Conservation (phyloP, 108 stramenopile species). For the Parmales sp. region DNA sequence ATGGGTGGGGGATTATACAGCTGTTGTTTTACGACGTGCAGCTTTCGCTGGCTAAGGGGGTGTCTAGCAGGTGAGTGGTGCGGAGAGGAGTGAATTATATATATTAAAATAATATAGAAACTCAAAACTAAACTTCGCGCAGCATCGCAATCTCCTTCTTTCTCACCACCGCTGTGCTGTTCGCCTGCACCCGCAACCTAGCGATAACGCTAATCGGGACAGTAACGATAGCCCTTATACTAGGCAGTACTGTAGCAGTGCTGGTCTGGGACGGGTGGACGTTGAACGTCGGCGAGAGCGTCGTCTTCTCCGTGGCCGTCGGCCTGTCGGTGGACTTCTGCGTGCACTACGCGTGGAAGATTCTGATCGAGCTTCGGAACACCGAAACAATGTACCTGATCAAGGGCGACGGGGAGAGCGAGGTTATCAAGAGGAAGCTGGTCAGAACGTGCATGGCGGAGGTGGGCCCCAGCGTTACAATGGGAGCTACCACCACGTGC, state of each 20-base stretch:
- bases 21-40: neutral
- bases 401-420: neutral
- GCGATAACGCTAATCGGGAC: neutral
- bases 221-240: neutral
- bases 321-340: conserved; percentile 1
- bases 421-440: neutral
- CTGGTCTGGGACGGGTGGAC: neutral
- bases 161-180: no score
- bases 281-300: neutral
- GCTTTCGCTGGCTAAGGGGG: neutral
- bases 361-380: neutral
- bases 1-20: neutral
- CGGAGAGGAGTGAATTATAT: no score
- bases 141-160: neutral
- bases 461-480: conserved; percentile 1
- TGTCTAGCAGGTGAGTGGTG: no score
- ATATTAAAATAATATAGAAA: neutral
- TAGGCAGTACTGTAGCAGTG: neutral
- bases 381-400: neutral
- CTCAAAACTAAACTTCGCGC: neutral
- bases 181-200: neutral
- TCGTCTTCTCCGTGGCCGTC: conserved; percentile 4
- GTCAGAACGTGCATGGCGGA: neutral
- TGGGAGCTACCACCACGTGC: neutral
- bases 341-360: neutral